These are phyloP conservation scores for Tardiomyces blankii DNA, from an alignment of 1,139 yeast genomes.

Conservation along the genomic window DNA sequence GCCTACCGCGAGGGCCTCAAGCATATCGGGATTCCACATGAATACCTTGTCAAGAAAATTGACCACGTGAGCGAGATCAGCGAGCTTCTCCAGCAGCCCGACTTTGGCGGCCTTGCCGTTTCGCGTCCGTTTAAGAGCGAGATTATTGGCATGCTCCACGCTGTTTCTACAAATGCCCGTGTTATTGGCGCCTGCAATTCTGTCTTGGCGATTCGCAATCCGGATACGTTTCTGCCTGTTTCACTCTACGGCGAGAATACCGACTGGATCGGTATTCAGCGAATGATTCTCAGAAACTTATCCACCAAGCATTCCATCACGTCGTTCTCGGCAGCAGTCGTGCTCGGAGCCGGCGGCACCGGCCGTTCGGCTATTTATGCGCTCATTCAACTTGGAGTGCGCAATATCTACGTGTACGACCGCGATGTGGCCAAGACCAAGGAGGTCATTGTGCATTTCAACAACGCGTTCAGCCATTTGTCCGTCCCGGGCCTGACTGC, in stretches of 20 bases:
- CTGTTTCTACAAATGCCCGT: slow-evolving; percentile 47
- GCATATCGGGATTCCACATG: slow-evolving; percentile 7
- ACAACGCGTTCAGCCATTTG: slow-evolving; percentile 29
- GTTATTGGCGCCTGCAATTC: slow-evolving; percentile 81
- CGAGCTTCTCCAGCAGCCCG: slow-evolving; percentile 6
- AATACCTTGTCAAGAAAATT: slow-evolving; percentile 3
- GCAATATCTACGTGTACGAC: slow-evolving; percentile 59
- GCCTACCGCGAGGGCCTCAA: slow-evolving; percentile 6
- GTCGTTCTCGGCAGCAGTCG: too few relatives aligned
- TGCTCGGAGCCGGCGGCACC: slow-evolving; percentile 81
- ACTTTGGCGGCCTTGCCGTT: slow-evolving; percentile 11
- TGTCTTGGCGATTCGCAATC: slow-evolving; percentile 39
- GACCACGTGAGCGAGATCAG: slow-evolving; percentile 3
- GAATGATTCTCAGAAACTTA: slow-evolving; percentile 14
- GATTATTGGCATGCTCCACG: slow-evolving; percentile 5
- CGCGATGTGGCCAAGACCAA: slow-evolving; percentile 50
- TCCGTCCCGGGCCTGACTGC: not conserved
- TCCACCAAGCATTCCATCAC: slow-evolving; percentile 7
- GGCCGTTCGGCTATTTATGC: slow-evolving; percentile 85
- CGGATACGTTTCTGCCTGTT: slow-evolving; percentile 26
- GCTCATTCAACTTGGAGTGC: slow-evolving; percentile 57
- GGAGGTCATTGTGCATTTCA: too few relatives aligned
- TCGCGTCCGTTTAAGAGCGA: slow-evolving; percentile 8
- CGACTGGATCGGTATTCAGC: slow-evolving; percentile 73
- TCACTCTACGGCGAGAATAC: slow-evolving; percentile 66